Evolutionary conservation across 441 rosid genomes (phyloP), one percentile per base, ranked within the genome.

Genomic region (Viola pubescens): DNA sequence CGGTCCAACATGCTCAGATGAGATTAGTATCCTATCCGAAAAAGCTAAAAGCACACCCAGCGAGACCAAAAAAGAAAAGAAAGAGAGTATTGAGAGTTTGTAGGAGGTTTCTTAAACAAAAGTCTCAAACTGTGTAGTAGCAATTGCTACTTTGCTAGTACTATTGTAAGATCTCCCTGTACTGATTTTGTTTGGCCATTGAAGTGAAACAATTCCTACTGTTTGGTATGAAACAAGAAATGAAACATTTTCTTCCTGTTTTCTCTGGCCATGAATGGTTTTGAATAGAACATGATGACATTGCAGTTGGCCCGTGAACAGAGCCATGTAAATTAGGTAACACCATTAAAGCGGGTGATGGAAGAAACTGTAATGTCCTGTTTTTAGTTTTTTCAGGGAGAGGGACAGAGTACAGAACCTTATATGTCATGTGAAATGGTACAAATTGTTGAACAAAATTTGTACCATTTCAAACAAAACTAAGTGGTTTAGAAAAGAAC

Each of bases 341-440:
- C 63, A 60, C 45, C 10, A 42, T 16, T 14, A 26, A n/a, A 4
- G 11, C 14, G 41, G 26, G 48, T 19, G 26, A 55, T 42, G 56
- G 43, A 59, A 60, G 54, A 56, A 50, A 58, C 12, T 26, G 34
- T 26, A 26, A 26, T 1, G 65, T 64, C 58, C 59, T 69, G 66
- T 16, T 45, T 59, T 61, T 52, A 11, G 37, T 26, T 46, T 66
- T 71, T 48, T 5, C 42, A 60, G 54, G 67, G 63, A 59, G 57
- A 69, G 45, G 9, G 44, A 45, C 72, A 38, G 39, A 26, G 34
- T 1, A 26, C 34, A 26, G 34, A 26, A 2, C 34, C 34, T 41
- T 19, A 62, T 19, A 62, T 38, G 13, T 69, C 65, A 69, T 51
- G 71, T 66, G 72, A 66, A 39, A 9, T 45, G 47, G 70, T 48